Evolutionary conservation across 2,329 filamentous ascomycete species (phyloP), one percentile per base, ranked within the genome.

Genomic region (Phialemoniopsis sp.): DNA sequence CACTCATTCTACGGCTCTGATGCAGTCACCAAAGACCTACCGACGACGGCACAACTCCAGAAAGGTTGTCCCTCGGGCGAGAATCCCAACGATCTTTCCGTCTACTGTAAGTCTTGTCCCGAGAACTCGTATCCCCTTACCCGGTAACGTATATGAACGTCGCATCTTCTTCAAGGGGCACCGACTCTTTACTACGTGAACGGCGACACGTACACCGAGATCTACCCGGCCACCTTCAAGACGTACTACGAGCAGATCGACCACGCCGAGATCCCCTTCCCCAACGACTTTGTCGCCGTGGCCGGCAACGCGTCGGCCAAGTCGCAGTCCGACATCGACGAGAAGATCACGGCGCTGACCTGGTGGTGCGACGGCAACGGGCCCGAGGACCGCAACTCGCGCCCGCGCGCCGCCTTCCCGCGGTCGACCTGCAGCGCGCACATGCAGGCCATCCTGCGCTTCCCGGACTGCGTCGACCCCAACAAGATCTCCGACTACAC

Each of bases 1-100:
- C 65, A 69, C 50, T 63, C 63, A 6, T 67, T 69, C 53, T 68
- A 63, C 44, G 65, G 66, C 38, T 66, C 64, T 5, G 66, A 70
- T 42, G 59, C 57, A 33, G 55, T 69, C 13, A 65, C 62, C 12
- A 55, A 54, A 19, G 55, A 56, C 42, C 62, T 62, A 12, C 62
- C 55, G 8, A 62, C 57, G 2, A 62, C 56, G 4, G 44, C 34
- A 8, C 40, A 41, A 42, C 56, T 67, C 14, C 63, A 64, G 34
- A 44, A 49, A 8, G 64, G 66, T 5, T 71, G 66, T 50, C 59
- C 65, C 5, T 62, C 58, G 8, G 63, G 57, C 2, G 52, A 67
- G 39, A 69, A 70, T 50, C 59, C 64, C 9, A 70, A 70, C 43
- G 66, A 69, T 37, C 46, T 68, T 3, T 66, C 61, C 1, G 50